Percentiles rank a stretch among this genome's conserved stretches.
Evolutionary conservation across 495 filamentous ascomycete species (phyloP).

Genomic region (Hypoxylon trugodes): DNA sequence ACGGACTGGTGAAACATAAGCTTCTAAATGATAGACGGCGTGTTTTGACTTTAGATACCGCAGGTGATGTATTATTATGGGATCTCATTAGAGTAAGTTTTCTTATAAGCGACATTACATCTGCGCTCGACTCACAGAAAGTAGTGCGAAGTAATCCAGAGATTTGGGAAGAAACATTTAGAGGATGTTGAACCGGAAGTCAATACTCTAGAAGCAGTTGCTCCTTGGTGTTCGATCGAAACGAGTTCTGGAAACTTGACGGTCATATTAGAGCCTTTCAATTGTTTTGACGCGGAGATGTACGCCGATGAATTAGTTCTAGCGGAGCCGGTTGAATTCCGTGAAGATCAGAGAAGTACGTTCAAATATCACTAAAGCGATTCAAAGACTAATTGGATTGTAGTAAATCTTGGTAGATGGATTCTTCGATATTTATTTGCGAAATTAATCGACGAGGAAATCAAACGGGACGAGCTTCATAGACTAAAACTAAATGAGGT

Average conservation of each 20-base stretch:
- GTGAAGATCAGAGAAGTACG: slow-evolving; percentile 95
- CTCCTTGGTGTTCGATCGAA: slow-evolving; percentile 95
- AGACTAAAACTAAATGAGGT: slow-evolving; percentile 70
- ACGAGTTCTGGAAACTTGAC: slow-evolving; percentile 90
- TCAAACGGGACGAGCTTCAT: slow-evolving; percentile 77
- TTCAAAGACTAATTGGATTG: slow-evolving; percentile 13
- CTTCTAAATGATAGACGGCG: slow-evolving; percentile 90
- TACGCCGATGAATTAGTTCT: slow-evolving; percentile 88
- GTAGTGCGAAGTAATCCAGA: slow-evolving; percentile 83
- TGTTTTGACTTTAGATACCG: slow-evolving; percentile 90
- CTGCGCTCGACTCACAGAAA: slow-evolving; percentile 22
- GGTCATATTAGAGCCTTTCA: slow-evolving; percentile 90
- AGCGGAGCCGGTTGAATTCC: slow-evolving; percentile 77
- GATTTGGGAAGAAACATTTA: slow-evolving; percentile 90
- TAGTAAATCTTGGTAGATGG: slow-evolving; percentile 98
- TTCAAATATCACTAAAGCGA: not conserved
- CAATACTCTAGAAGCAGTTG: slow-evolving; percentile 86
- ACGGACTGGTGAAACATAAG: slow-evolving; percentile 92
- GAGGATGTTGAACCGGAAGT: slow-evolving; percentile 90
- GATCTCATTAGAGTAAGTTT: slow-evolving; percentile 79
- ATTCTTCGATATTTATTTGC: slow-evolving; percentile 92
- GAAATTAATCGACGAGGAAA: slow-evolving; percentile 87
- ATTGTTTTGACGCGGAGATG: slow-evolving; percentile 97
- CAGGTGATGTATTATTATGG: slow-evolving; percentile 96
- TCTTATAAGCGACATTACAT: not conserved